Conservation (phyloP, 495 filamentous ascomycete species). For the Daldinia concentrica region DNA sequence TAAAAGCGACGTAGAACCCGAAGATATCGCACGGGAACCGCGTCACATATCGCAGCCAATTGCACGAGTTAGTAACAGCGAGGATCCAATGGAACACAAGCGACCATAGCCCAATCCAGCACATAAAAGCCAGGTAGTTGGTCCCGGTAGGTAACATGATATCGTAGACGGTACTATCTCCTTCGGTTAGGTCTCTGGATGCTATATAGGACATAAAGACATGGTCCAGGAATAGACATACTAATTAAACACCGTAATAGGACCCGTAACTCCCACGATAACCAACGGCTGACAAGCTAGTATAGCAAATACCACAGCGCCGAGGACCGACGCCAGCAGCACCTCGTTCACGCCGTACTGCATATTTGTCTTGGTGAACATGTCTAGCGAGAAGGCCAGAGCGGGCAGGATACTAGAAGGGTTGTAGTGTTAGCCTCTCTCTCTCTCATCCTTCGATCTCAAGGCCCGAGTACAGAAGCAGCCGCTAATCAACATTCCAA, state of each 20-base stretch:
- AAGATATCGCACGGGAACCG: conserved; percentile 89
- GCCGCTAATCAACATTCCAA: background rate
- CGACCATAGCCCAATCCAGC: conserved; percentile 87
- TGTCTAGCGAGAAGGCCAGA: conserved; percentile 84
- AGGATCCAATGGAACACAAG: conserved; percentile 82
- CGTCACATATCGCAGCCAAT: conserved; percentile 81
- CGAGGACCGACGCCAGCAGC: conserved; percentile 78
- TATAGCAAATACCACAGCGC: conserved; percentile 77
- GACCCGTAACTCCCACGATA: conserved; percentile 91
- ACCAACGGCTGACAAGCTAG: conserved; percentile 81
- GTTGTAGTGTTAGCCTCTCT: conserved; percentile 27
- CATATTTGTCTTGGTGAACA: conserved; percentile 81
- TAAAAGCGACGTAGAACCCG: conserved; percentile 87
- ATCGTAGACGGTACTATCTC: conserved; percentile 76
- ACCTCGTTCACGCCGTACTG: conserved; percentile 89
- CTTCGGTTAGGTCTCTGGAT: conserved; percentile 25
- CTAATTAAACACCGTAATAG: conserved; percentile 89
- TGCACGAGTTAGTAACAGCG: conserved; percentile 81
- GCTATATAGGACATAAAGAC: background rate
- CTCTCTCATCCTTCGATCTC: background rate
- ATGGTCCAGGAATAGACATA: conserved; percentile 39
- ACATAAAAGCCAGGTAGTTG: conserved; percentile 85
- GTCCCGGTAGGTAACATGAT: conserved; percentile 74
- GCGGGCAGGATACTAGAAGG: conserved; percentile 76
- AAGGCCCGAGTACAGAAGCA: background rate